These are phyloP conservation scores for Calonectria henricotiae DNA, from an alignment of 2,329 filamentous ascomycete genomes.

Conservation along the genomic window DNA sequence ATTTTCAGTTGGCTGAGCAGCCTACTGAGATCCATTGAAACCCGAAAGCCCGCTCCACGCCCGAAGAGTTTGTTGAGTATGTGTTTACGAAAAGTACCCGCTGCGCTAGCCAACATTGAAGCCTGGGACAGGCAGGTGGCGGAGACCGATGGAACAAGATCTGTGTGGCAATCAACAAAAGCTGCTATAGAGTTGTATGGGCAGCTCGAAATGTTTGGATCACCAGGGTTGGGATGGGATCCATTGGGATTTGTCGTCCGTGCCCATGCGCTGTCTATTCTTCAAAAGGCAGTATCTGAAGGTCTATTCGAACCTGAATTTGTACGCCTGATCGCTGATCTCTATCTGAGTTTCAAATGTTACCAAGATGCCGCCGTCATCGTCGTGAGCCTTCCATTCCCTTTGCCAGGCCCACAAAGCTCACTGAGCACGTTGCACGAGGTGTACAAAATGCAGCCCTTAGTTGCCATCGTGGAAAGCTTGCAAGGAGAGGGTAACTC, in stretches of 20 bases:
- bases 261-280: conserved; percentile 53
- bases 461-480: conserved; percentile 45
- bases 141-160: conserved; percentile 47
- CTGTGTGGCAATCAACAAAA: conserved; percentile 51
- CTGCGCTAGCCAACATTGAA: conserved; percentile 55
- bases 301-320: conserved; percentile 54
- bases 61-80: conserved; percentile 58
- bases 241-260: conserved; percentile 56
- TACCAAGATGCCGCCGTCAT: conserved; percentile 53
- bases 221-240: conserved; percentile 53
- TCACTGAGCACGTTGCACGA: conserved; percentile 41
- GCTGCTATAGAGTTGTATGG: conserved; percentile 56
- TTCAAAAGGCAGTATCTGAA: conserved; percentile 54
- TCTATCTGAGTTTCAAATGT: conserved; percentile 53
- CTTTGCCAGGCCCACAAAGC: conserved; percentile 42
- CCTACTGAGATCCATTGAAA: conserved; percentile 53
- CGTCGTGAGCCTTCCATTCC: conserved; percentile 41
- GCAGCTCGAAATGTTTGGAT: conserved; percentile 57
- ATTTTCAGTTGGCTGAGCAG: conserved; percentile 55
- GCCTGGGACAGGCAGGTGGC: conserved; percentile 54
- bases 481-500: conserved; percentile 29
- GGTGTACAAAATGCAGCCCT: conserved; percentile 43
- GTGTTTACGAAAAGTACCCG: conserved; percentile 57
- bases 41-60: conserved; percentile 43
- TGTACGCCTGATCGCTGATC: conserved; percentile 51